phyloP scores from a whole-genome alignment of 345 rosid species.

The Bruguiera sexangula region DNA sequence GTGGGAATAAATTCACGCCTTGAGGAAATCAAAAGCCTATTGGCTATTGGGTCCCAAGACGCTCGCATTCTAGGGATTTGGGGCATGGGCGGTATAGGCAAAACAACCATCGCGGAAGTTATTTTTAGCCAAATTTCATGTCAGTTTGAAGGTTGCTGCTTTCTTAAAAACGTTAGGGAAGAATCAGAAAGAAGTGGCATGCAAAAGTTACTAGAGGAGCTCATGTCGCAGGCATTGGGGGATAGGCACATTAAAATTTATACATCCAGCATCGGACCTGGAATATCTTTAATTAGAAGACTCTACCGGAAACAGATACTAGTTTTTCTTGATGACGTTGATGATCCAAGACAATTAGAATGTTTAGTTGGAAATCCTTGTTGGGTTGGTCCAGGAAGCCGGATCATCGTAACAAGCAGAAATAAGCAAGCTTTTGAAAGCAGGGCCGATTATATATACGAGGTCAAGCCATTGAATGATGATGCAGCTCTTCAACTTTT shows the following conservation, averaged over 20 bases:
- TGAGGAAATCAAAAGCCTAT: neutral
- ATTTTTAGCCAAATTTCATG: neutral
- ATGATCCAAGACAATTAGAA: neutral
- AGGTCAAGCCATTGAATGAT: neutral
- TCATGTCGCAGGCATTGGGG: neutral
- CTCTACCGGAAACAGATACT: neutral
- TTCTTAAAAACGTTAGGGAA: conserved; percentile 11
- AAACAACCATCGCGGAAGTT: conserved; percentile 12
- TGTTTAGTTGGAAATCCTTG: neutral
- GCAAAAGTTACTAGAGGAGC: neutral
- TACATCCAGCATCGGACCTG: neutral
- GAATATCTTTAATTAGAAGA: neutral
- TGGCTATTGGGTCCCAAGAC: neutral
- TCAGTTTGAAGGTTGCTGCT: conserved; percentile 5
- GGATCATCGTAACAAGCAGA: conserved; percentile 1
- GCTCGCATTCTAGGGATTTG: conserved; percentile 9
- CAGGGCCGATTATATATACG: neutral
- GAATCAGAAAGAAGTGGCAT: neutral
- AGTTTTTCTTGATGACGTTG: conserved; percentile 13
- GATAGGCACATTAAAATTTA: neutral
- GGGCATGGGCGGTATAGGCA: conserved; percentile 22
- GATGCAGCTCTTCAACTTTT: neutral
- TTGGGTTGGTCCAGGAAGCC: conserved; percentile 7
- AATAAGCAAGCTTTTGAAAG: neutral
- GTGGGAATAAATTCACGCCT: conserved; percentile 9